Conservation (phyloP, 2,329 filamentous ascomycete genomes). For the Venturia effusa region DNA sequence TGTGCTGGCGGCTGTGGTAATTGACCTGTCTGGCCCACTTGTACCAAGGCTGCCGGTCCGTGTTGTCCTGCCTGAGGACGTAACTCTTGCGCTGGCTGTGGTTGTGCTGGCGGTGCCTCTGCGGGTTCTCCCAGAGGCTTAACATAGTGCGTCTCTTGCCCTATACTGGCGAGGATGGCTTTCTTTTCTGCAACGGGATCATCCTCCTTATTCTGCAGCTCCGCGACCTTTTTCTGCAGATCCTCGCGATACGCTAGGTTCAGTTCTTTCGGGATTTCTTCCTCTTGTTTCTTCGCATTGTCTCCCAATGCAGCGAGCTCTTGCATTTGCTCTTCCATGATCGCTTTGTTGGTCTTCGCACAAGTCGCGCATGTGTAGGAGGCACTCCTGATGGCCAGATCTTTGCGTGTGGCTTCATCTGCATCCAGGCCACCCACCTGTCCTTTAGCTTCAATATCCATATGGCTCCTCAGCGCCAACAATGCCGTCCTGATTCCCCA, state of each 20-base stretch:
- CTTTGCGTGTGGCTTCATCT: slow-evolving; percentile 52
- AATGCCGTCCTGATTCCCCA: slow-evolving; percentile 93
- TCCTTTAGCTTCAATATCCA: slow-evolving; percentile 80
- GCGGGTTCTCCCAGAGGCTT: no score
- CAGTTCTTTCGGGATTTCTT: slow-evolving; percentile 44
- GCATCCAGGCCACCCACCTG: slow-evolving; percentile 86
- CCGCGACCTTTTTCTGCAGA: slow-evolving; percentile 27
- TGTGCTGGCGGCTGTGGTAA: slow-evolving; percentile 7
- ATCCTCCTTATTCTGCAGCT: background rate
- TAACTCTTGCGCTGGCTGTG: background rate
- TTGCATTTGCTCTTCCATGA: slow-evolving; percentile 60
- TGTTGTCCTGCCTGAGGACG: background rate
- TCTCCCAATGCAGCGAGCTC: slow-evolving; percentile 36
- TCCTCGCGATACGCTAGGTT: slow-evolving; percentile 65
- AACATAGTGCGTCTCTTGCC: no score
- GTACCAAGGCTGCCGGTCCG: background rate
- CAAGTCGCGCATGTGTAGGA: slow-evolving; percentile 62
- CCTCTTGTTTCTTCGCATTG: slow-evolving; percentile 27
- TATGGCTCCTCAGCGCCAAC: slow-evolving; percentile 69
- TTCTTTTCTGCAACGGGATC: background rate
- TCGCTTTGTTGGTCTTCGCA: slow-evolving; percentile 58
- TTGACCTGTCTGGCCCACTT: background rate
- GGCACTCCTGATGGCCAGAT: slow-evolving; percentile 57
- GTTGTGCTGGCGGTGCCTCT: background rate
- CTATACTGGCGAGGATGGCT: background rate